A percentile compares a stretch with the other conserved stretches of the same genome.
phyloP scores from a whole-genome alignment of 192 early-diverging fungal genomes.

The Linnemannia hyalina region DNA sequence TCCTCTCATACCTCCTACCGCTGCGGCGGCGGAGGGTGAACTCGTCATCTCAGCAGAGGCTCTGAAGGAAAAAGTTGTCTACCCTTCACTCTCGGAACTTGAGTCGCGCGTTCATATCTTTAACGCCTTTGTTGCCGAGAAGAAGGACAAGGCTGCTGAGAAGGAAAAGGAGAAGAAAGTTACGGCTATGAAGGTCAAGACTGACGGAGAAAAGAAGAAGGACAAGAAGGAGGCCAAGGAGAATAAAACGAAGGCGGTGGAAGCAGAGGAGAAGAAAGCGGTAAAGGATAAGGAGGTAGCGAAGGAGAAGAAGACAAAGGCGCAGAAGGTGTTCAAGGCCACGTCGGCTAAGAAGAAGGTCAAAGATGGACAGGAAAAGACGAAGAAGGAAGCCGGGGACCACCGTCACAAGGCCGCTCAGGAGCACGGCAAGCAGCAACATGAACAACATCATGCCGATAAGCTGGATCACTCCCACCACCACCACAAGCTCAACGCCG shows the following conservation, averaged over 20 bases:
- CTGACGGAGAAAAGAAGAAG: not conserved
- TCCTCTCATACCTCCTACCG: not conserved
- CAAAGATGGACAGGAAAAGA: not conserved
- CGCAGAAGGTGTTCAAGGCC: not conserved
- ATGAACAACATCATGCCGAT: not conserved
- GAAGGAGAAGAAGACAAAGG: not conserved
- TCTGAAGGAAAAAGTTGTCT: slow-evolving; percentile 15
- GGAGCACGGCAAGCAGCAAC: not conserved
- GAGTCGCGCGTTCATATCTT: slow-evolving; percentile 24
- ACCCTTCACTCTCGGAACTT: slow-evolving; percentile 27
- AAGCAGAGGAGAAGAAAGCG: not conserved
- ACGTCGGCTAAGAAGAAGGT: not conserved
- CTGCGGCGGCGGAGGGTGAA: not conserved
- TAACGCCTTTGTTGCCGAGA: slow-evolving; percentile 6
- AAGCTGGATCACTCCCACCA: not conserved
- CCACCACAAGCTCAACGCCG: slow-evolving; percentile 11
- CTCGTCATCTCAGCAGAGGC: slow-evolving; percentile 9
- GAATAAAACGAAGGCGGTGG: not conserved
- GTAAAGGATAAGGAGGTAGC: too few relatives aligned
- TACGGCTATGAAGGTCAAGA: too few relatives aligned
- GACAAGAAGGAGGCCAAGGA: not conserved
- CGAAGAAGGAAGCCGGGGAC: not conserved
- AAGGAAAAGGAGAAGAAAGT: not conserved
- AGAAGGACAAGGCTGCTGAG: not conserved
- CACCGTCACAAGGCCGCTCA: not conserved